These are phyloP conservation scores for Daedalea quercina DNA, from an alignment of 768 basidiomycete species.

Conservation along the genomic window DNA sequence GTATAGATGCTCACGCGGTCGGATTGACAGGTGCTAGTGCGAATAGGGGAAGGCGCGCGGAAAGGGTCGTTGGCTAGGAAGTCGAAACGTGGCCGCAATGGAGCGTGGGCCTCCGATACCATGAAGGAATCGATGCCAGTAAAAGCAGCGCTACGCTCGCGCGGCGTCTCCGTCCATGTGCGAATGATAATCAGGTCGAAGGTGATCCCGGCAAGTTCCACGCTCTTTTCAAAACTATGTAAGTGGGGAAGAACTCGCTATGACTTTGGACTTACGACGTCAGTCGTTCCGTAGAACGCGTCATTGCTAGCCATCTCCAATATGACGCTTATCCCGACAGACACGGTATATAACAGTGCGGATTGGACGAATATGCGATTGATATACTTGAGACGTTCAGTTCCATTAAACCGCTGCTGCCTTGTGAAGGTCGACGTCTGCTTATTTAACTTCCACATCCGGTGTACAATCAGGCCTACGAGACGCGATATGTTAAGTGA, in stretches of 20 bases:
- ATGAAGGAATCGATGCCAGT: too few species aligned
- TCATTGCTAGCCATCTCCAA: background rate
- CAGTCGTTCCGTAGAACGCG: background rate
- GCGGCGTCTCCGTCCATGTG: background rate
- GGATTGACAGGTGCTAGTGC: too few species aligned
- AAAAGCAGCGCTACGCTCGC: background rate
- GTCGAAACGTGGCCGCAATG: too few species aligned
- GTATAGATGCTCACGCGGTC: too few species aligned
- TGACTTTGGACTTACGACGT: background rate
- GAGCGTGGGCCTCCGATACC: too few species aligned
- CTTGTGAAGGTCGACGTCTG: background rate
- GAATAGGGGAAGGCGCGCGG: too few species aligned
- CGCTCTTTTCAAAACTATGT: background rate
- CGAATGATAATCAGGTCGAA: constrained; percentile 2
- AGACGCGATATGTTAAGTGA: background rate
- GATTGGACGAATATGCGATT: background rate
- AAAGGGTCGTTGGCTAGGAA: too few species aligned
- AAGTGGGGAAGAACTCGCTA: background rate
- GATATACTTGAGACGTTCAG: background rate
- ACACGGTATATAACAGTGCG: background rate
- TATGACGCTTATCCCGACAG: background rate
- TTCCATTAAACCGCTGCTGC: background rate
- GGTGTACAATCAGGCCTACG: background rate
- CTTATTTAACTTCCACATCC: background rate
- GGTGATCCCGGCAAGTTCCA: background rate